These are phyloP conservation scores for Ganoderma resinaceum DNA, from an alignment of 1,284 basidiomycete species.

Conservation along the genomic window DNA sequence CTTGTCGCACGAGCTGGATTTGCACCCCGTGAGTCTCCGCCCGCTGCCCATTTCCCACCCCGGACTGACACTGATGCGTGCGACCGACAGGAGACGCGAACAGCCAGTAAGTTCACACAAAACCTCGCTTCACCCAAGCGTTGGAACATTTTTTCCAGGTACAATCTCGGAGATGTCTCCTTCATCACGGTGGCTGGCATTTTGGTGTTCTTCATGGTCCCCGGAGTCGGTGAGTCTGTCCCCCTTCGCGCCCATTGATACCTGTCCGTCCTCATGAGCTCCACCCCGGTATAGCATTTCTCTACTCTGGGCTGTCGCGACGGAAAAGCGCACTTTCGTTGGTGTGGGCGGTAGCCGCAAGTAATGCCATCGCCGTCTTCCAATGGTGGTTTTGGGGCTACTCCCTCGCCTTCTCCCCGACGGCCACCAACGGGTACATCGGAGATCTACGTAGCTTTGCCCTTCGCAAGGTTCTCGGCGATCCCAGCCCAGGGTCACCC, in stretches of 20 bases:
- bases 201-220: constrained; percentile 84
- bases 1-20: constrained; percentile 9
- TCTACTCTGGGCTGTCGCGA: constrained; percentile 88
- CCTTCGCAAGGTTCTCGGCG: constrained; percentile 74
- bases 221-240: constrained; percentile 63
- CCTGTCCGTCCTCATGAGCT: neutral
- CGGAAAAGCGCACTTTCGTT: constrained; percentile 76
- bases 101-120: constrained; percentile 23
- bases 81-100: constrained; percentile 21
- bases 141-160: constrained; percentile 40
- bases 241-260: neutral
- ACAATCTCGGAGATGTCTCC: constrained; percentile 75
- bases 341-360: constrained; percentile 74
- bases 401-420: constrained; percentile 80
- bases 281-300: constrained; percentile 59
- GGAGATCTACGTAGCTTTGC: constrained; percentile 80
- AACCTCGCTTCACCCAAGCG: neutral
- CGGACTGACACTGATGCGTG: constrained; percentile 7
- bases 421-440: constrained; percentile 81
- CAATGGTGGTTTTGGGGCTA: constrained; percentile 93
- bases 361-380: constrained; percentile 84
- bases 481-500: constrained; percentile 79
- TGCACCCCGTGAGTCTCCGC: constrained; percentile 20
- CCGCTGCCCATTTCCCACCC: neutral
- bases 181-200: constrained; percentile 83